Conservation (phyloP, 1,139 yeast species). For the Suhomyces panamericanus region DNA sequence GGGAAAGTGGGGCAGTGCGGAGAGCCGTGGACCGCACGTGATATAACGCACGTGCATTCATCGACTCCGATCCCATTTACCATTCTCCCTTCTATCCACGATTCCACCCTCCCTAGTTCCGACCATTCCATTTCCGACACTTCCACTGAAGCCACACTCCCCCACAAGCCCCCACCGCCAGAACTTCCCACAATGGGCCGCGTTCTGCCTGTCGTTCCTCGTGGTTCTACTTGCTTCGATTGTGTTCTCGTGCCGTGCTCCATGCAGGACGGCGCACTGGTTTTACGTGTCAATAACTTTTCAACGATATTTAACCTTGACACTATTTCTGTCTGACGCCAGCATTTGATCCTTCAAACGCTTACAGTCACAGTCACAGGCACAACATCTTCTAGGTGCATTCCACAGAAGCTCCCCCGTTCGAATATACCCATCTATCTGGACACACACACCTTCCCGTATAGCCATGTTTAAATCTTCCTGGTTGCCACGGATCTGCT, state of each 20-base stretch:
- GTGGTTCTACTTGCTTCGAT: slow-evolving; percentile 5
- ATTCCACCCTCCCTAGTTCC: too few species aligned
- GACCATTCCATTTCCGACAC: too few species aligned
- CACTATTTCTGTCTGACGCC: background rate
- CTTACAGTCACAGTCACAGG: background rate
- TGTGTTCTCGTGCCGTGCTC: slow-evolving; percentile 12
- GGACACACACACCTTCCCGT: background rate
- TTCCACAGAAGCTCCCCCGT: background rate
- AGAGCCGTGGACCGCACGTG: background rate
- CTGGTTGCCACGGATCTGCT: slow-evolving; percentile 22
- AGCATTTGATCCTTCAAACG: slow-evolving; percentile 5
- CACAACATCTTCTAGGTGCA: background rate
- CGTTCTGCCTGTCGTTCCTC: background rate
- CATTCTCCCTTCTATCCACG: too few species aligned
- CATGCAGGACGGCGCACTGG: slow-evolving; percentile 9
- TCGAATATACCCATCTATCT: background rate
- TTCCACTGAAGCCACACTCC: too few species aligned
- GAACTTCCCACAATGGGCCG: background rate
- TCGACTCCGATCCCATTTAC: too few species aligned
- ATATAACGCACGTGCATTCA: too few species aligned
- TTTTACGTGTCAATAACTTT: slow-evolving; percentile 15
- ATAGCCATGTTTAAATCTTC: slow-evolving; percentile 16
- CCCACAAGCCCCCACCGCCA: too few species aligned
- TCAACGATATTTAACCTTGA: slow-evolving; percentile 7
- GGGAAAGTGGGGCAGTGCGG: background rate